These are phyloP conservation scores for Remersonia thermophila DNA, from an alignment of 2,329 filamentous ascomycete species.

Conservation along the genomic window DNA sequence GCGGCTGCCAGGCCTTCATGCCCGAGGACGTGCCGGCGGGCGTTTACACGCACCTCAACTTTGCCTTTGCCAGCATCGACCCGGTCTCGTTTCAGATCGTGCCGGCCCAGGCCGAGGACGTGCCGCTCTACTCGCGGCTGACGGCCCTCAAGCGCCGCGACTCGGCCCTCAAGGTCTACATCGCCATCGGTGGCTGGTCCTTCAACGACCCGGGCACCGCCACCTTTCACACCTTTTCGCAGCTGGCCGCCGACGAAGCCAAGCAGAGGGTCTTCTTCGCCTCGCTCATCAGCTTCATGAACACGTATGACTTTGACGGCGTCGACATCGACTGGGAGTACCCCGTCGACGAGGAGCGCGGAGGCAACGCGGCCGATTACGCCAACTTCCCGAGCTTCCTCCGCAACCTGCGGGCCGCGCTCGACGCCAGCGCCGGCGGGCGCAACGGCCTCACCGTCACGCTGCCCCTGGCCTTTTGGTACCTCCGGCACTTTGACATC, in stretches of 20 bases:
- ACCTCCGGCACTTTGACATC: slow-evolving; percentile 19
- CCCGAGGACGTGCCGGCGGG: slow-evolving; percentile 19
- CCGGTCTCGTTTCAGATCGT: slow-evolving; percentile 9
- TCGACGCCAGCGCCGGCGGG: slow-evolving; percentile 6
- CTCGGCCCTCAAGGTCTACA: slow-evolving; percentile 18
- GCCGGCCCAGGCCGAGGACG: neutral
- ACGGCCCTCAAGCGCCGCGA: slow-evolving; percentile 22
- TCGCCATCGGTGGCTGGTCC: slow-evolving; percentile 31
- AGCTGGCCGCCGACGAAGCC: no score
- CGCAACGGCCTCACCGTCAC: slow-evolving; percentile 17
- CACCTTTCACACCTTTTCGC: no score
- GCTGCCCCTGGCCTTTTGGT: slow-evolving; percentile 19
- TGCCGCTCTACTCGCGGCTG: slow-evolving; percentile 14
- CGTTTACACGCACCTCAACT: slow-evolving; percentile 23
- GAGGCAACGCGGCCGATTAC: slow-evolving; percentile 17
- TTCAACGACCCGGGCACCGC: slow-evolving; percentile 25
- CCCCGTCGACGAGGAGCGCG: slow-evolving; percentile 20
- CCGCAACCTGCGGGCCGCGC: slow-evolving; percentile 9
- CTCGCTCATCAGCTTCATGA: slow-evolving; percentile 16
- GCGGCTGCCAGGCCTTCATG: slow-evolving; percentile 1
- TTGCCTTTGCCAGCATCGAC: slow-evolving; percentile 25
- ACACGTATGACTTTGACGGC: slow-evolving; percentile 19
- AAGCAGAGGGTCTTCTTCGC: slow-evolving; percentile 15
- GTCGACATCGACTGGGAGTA: slow-evolving; percentile 22
- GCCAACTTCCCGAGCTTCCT: slow-evolving; percentile 17